Base-by-base conservation (phyloP, 2,329 filamentous ascomycete species). In the Pseudogymnoascus sp. region DNA sequence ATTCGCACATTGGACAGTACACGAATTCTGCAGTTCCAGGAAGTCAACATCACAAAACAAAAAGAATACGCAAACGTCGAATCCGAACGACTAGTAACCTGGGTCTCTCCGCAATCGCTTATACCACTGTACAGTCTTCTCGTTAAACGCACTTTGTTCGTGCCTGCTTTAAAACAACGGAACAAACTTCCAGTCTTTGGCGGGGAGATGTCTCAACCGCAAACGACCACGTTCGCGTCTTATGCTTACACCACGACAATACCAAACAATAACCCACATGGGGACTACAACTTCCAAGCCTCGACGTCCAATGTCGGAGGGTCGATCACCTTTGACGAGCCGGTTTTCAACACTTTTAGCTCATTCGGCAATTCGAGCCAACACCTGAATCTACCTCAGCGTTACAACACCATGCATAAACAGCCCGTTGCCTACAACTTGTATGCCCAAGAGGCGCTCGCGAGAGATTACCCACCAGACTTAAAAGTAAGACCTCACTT, bases 371-470 rank as follows among this genome's bases (percentile, higher is more conserved):
- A 28, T 15, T 14, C 30, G 43, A 47, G 58, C 15, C 35, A 47
- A n/a, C 59, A 33, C 14, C 3, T 35, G 8, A 36, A 57, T 47
- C 39, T 33, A 25, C 20, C 41, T 18, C 60, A 61, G 20, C 59
- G 53, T 30, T 62, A 57, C 65, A 60, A 41, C 64, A 70, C 66
- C 50, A 71, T 70, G 69, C 63, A 59, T 30, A 59, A 33, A 9
- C 22, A 37, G 15, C 60, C 59, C 12, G 33, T 37, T 38, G 36
- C 62, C 35, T 62, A 62, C 41, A 69, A 71, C 60, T 33, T 72
- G 47, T 70, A 68, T 9, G 82, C 82, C 59, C 83, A 87, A 71
- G 82, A 86, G 71, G 81, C 80, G 53, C 79, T 84, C 30, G 84
- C 84, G 8, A 75, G 80, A 61, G 78, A 82, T 38, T 87, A 84